Evolutionary conservation across 768 basidiomycete species (phyloP).

Genomic region (Multifurca ochricompacta): DNA sequence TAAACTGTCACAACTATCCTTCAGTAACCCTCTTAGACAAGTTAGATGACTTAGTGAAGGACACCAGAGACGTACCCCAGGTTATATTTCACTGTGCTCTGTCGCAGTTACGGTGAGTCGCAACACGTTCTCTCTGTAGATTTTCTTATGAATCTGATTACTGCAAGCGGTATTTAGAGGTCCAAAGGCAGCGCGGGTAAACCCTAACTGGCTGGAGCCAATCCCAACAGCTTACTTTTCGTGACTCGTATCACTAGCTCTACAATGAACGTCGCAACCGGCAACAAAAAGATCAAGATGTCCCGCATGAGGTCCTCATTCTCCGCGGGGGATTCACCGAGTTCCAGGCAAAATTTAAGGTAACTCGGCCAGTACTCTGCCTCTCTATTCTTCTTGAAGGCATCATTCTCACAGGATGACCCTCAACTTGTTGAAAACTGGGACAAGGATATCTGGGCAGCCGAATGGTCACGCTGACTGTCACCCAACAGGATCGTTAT

Average conservation of each 20-base stretch:
- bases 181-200: conserved; percentile 68
- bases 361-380: conserved; percentile 23
- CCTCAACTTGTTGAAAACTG: conserved; percentile 68
- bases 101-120: conserved; percentile 65
- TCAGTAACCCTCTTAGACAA: conserved; percentile 48
- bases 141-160: background rate
- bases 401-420: conserved; percentile 42
- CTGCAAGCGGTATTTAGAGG: conserved; percentile 39
- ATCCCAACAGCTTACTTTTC: conserved; percentile 3
- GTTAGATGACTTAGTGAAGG: conserved; percentile 51
- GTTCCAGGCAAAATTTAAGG: conserved; percentile 67
- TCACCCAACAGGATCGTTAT: background rate
- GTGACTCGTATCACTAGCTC: conserved; percentile 4
- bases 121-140: background rate
- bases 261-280: conserved; percentile 64
- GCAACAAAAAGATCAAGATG: conserved; percentile 37
- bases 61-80: conserved; percentile 51
- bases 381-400: background rate
- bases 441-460: conserved; percentile 57
- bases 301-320: conserved; percentile 51
- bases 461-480: conserved; percentile 28
- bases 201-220: conserved; percentile 15
- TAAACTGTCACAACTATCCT: conserved; percentile 52
- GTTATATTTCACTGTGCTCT: conserved; percentile 75
- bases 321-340: conserved; percentile 64